Base-by-base conservation (phyloP, 2,329 filamentous ascomycete genomes). In the Penicillium frequentans region DNA sequence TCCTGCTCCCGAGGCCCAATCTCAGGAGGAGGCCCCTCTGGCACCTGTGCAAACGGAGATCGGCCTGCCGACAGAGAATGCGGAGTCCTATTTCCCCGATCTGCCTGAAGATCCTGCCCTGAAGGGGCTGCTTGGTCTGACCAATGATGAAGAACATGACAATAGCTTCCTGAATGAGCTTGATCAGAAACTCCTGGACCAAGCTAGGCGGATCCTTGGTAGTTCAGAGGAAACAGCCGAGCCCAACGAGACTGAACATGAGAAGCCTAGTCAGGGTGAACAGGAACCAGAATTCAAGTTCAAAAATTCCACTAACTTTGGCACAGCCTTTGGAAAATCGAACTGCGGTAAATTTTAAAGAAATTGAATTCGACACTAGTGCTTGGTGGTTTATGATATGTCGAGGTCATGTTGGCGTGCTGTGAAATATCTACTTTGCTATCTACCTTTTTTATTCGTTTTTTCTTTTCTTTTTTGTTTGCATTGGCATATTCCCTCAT, bases 271-370 rank as follows among this genome's bases (percentile, higher is more conserved):
- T 10, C 66, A 66, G 46, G 61, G 63, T 42, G 67, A 73, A 39
- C 65, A 64, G 27, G 72, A 74, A 26, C 67, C 71, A 19, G 73
- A 76, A 63, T 64, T 79, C 56, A 77, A 71, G 59, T 74, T 80
- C 63, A 79, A 72, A 60, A 74, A 75, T 26, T 75, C 73, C 16
- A 78, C 73, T 19, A 79, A 79, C 65, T 79, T 80, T 69, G 78
- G 77, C n/a, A 77, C 75, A 55, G 78, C 76, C 5, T 80, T 77
- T 72, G 77, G 78, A 31, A 56, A 52, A 39, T 47, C 43, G 14
- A 35, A 52, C 21, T 21, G 11, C 14, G 26, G 27, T 44, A 27
- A 52, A 24, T 21, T 52, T 23, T 43, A 29, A 21, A 45, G 37
- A 26, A 35, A 35, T 26, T 45, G 5, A 42, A 42, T 42, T 39